A percentile compares a stretch with the other conserved stretches of the same genome.
Evolutionary conservation across 176 grass and related monocot genomes (phyloP).

Genomic region (Elaeis guineensis): DNA sequence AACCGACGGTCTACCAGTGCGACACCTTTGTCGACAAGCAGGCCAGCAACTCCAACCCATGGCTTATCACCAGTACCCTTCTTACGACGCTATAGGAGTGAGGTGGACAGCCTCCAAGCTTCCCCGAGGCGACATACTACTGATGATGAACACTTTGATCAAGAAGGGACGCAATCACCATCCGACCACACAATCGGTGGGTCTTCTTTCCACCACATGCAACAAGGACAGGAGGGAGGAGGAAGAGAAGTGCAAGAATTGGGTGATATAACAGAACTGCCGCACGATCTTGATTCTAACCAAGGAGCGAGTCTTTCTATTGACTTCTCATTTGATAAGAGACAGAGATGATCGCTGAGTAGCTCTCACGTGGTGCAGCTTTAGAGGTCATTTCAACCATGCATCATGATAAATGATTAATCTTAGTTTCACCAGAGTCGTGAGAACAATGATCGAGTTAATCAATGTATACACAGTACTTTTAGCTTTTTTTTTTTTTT

Average conservation of each 20-base stretch:
- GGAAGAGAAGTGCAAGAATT: background rate
- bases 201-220: slow-evolving; percentile 5
- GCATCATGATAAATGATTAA: background rate
- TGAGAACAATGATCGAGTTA: no score
- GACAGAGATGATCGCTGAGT: background rate
- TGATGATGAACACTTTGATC: background rate
- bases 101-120: background rate
- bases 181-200: background rate
- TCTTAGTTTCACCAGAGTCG: background rate
- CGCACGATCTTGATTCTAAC: background rate
- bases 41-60: background rate
- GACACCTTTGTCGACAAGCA: slow-evolving; percentile 6
- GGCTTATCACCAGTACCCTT: slow-evolving; percentile 10
- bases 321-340: slow-evolving; percentile 15
- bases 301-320: background rate
- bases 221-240: background rate
- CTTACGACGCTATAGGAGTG: background rate
- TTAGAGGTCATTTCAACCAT: no score
- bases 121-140: background rate
- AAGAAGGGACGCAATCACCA: background rate
- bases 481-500: no score
- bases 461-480: no score
- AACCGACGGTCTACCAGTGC: background rate
- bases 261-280: no score
- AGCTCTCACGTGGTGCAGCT: no score